phyloP scores from a whole-genome alignment of 2,329 filamentous ascomycete genomes.

The Fusarium chuoi region DNA sequence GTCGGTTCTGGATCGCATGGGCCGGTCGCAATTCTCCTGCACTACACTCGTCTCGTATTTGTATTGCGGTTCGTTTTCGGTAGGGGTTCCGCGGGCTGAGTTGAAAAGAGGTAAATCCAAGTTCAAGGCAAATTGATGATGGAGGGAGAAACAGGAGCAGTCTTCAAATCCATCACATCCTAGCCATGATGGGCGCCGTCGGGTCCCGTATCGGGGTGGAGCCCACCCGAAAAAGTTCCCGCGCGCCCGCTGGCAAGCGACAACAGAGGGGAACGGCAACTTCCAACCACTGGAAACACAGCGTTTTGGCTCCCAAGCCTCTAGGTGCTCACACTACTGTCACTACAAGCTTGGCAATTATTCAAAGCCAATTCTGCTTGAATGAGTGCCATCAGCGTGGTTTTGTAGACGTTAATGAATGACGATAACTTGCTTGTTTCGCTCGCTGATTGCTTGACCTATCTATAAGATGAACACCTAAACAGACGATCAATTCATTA shows the following conservation, averaged over 20 bases:
- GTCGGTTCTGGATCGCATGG: conserved; percentile 6
- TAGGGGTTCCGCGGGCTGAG: not conserved
- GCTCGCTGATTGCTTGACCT: not conserved
- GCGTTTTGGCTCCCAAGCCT: conserved; percentile 10
- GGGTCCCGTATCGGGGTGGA: not conserved
- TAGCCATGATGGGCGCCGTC: conserved; percentile 10
- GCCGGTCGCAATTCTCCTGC: not conserved
- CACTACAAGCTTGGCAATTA: conserved; percentile 13
- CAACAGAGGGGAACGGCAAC: conserved; percentile 21
- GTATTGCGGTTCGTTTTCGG: not conserved
- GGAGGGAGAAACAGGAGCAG: conserved; percentile 5
- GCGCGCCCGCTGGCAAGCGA: conserved; percentile 10
- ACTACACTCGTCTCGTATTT: not conserved
- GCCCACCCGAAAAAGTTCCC: conserved; percentile 1
- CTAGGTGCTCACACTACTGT: conserved; percentile 5
- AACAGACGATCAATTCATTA: no score
- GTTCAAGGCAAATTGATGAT: conserved; percentile 4
- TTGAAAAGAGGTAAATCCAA: not conserved
- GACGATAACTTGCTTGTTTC: not conserved
- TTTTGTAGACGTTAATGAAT: not conserved
- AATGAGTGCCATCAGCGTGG: not conserved
- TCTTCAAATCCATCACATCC: conserved; percentile 6
- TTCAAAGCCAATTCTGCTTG: not conserved
- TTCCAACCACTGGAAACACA: conserved; percentile 23
- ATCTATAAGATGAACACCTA: not conserved